A percentile compares a stretch with the other conserved stretches of the same genome.
Conservation (phyloP, 2,329 filamentous ascomycete genomes). For the Trichoderma cornu-damae region DNA sequence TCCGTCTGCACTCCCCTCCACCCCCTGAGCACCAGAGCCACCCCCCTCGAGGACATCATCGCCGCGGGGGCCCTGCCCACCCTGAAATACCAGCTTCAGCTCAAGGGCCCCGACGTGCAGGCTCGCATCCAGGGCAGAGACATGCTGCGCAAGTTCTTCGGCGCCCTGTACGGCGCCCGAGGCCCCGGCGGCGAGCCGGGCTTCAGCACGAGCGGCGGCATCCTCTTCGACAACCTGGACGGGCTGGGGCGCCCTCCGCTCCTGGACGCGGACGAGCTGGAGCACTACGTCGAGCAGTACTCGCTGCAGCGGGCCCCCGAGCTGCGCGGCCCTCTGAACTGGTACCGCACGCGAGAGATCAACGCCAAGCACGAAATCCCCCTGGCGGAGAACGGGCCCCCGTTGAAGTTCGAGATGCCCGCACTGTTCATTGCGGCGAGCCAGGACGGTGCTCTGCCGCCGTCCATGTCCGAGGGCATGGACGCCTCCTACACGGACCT, state of each 20-base stretch:
- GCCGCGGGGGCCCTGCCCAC: conserved; percentile 52
- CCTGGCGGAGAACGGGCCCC: conserved; percentile 52
- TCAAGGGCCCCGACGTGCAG: conserved; percentile 64
- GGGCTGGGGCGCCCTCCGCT: conserved; percentile 53
- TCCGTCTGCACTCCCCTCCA: conserved; percentile 73
- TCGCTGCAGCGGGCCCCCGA: conserved; percentile 51
- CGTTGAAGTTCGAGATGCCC: conserved; percentile 49
- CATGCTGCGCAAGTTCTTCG: conserved; percentile 65
- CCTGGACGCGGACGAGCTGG: conserved; percentile 63
- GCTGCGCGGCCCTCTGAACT: conserved; percentile 75
- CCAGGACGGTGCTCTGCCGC: conserved; percentile 66
- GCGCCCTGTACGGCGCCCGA: conserved; percentile 62
- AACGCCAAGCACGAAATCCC: conserved; percentile 72
- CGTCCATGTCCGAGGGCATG: conserved; percentile 68
- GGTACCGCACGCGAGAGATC: conserved; percentile 71
- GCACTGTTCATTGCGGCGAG: conserved; percentile 70
- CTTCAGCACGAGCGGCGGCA: conserved; percentile 57
- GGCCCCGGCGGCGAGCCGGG: conserved; percentile 50
- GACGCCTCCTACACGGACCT: conserved; percentile 59
- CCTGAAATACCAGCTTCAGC: conserved; percentile 80
- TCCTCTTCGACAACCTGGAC: conserved; percentile 59
- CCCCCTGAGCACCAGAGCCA: conserved; percentile 47
- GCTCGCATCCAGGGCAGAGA: conserved; percentile 50
- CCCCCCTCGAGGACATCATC: conserved; percentile 57
- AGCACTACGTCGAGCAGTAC: conserved; percentile 72